These are phyloP conservation scores for Fusarium circinatum DNA, from an alignment of 2,329 filamentous ascomycete genomes.

Conservation along the genomic window DNA sequence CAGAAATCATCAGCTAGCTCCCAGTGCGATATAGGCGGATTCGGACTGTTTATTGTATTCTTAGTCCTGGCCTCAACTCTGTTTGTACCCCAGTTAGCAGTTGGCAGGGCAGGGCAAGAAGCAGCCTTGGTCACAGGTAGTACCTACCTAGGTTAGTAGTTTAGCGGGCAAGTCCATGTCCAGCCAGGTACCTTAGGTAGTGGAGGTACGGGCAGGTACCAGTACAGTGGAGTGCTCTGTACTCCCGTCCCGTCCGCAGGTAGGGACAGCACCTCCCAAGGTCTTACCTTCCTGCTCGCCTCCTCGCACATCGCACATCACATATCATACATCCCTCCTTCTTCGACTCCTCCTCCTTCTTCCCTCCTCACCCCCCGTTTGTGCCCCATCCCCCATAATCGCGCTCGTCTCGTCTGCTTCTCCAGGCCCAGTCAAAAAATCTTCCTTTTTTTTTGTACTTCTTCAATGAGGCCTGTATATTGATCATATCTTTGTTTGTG, in stretches of 20 bases:
- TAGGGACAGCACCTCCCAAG: constrained; percentile 14
- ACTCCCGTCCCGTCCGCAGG: background rate
- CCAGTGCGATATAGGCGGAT: too few species aligned
- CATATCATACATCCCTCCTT: constrained; percentile 31
- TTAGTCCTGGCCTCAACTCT: background rate
- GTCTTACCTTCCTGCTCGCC: constrained; percentile 31
- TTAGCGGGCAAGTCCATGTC: background rate
- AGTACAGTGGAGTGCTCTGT: background rate
- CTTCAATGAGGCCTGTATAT: constrained; percentile 52
- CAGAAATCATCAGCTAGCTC: background rate
- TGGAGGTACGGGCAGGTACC: background rate
- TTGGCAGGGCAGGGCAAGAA: constrained; percentile 7
- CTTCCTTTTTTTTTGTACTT: constrained; percentile 36
- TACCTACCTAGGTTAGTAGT: background rate
- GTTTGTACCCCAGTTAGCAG: background rate
- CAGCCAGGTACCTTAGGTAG: background rate
- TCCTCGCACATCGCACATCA: constrained; percentile 22
- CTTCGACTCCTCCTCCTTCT: constrained; percentile 38
- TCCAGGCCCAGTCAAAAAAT: constrained; percentile 44
- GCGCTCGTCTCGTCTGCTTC: constrained; percentile 42
- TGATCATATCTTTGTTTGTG: constrained; percentile 49
- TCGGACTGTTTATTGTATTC: background rate
- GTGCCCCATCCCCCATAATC: constrained; percentile 40
- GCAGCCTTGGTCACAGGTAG: background rate
- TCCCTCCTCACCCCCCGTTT: constrained; percentile 39